A percentile compares a stretch with the other conserved stretches of the same genome.
phyloP scores from a whole-genome alignment of 1,284 basidiomycete genomes.

The Phylloporus gajari region DNA sequence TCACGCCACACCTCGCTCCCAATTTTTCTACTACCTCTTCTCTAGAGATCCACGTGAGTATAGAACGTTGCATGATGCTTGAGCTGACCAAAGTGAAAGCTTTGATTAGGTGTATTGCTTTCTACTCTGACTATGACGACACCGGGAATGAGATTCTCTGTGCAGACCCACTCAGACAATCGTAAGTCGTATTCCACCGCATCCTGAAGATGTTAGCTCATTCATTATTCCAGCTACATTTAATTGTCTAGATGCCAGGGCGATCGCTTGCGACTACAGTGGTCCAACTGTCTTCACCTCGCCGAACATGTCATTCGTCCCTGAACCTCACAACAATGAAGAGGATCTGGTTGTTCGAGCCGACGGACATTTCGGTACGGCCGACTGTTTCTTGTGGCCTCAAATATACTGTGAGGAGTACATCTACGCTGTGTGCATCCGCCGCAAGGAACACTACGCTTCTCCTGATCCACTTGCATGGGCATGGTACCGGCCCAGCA shows the following conservation, averaged over 20 bases:
- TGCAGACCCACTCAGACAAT: neutral
- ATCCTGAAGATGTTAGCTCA: too few species aligned
- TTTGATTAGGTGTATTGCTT: too few species aligned
- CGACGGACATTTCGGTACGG: neutral
- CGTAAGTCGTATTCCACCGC: neutral
- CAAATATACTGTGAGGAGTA: neutral
- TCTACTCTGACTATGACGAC: too few species aligned
- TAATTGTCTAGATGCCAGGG: neutral
- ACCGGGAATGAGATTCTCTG: too few species aligned
- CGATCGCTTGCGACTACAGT: neutral
- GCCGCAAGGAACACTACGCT: neutral
- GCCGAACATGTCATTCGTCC: slow-evolving; percentile 1
- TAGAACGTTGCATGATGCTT: too few species aligned
- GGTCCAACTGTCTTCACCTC: neutral
- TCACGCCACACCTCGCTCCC: neutral
- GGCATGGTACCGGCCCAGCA: neutral
- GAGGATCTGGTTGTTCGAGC: neutral
- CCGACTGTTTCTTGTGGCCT: slow-evolving; percentile 1
- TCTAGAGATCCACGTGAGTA: too few species aligned
- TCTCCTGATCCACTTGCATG: neutral
- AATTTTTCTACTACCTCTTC: too few species aligned
- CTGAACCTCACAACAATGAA: neutral
- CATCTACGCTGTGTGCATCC: neutral
- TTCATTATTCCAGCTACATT: too few species aligned
- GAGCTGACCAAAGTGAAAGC: too few species aligned